Percentiles rank a stretch among this genome's conserved stretches.
These are phyloP conservation scores for Chalaropsis thielavioides DNA, from an alignment of 2,329 filamentous ascomycete species.

Conservation along the genomic window DNA sequence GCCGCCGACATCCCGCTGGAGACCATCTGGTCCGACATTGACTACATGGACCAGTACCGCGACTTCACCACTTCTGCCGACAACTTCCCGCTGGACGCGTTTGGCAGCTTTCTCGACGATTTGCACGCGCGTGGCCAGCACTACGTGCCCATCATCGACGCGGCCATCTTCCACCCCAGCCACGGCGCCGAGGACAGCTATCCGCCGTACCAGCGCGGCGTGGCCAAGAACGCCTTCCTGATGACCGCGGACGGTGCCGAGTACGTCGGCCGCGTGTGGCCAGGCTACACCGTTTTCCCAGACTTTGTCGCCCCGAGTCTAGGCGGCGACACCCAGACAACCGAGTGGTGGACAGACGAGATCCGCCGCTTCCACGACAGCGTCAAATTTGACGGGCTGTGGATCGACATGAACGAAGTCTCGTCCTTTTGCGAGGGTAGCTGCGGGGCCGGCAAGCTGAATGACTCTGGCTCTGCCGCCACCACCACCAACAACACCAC, in stretches of 20 bases:
- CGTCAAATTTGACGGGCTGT: conserved; percentile 37
- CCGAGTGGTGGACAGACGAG: conserved; percentile 54
- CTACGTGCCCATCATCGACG: conserved; percentile 64
- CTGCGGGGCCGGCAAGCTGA: conserved; percentile 50
- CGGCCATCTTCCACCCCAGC: conserved; percentile 55
- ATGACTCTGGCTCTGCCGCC: conserved; percentile 27
- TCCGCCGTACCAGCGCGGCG: conserved; percentile 45
- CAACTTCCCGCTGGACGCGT: conserved; percentile 12
- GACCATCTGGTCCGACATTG: conserved; percentile 60
- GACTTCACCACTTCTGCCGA: conserved; percentile 51
- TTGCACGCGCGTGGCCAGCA: conserved; percentile 51
- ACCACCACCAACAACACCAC: conserved; percentile 14
- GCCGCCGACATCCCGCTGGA: conserved; percentile 53
- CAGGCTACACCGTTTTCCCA: conserved; percentile 55
- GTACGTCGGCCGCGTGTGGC: conserved; percentile 55
- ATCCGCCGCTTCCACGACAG: conserved; percentile 41
- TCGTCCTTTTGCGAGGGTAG: conserved; percentile 55
- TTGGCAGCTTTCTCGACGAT: conserved; percentile 34
- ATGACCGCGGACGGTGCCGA: conserved; percentile 43
- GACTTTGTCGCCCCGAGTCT: conserved; percentile 52
- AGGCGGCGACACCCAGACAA: conserved; percentile 43
- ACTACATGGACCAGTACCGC: conserved; percentile 45
- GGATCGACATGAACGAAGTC: conserved; percentile 47
- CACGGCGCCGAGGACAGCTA: conserved; percentile 50
- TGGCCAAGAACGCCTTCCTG: conserved; percentile 35